Conservation (phyloP, 176 grass and related monocot species). For the Cenchrus fungigraminus region DNA sequence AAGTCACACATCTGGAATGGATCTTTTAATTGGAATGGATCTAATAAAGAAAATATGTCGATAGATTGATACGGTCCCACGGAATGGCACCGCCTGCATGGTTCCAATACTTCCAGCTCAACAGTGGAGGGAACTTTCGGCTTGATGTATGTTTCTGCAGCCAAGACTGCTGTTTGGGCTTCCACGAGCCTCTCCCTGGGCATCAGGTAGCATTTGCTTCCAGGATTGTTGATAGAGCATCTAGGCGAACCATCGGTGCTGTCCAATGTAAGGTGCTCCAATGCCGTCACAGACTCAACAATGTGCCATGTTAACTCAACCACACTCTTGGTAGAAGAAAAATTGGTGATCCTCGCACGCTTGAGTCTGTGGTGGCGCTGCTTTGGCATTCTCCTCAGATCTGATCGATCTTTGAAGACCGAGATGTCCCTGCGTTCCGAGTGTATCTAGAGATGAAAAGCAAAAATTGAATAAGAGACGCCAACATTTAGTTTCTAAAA, state of each 20-base stretch:
- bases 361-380: neutral
- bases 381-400: neutral
- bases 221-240: neutral
- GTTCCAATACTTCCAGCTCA: neutral
- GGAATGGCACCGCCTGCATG: neutral
- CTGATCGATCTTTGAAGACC: neutral
- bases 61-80: too few relatives aligned
- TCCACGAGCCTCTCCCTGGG: neutral
- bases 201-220: neutral
- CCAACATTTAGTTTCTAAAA: too few relatives aligned
- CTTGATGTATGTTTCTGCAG: neutral
- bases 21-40: too few relatives aligned
- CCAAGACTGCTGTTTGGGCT: neutral
- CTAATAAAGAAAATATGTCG: too few relatives aligned
- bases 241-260: neutral
- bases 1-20: too few relatives aligned
- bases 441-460: too few relatives aligned
- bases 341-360: neutral
- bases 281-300: neutral
- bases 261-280: conserved; percentile 3
- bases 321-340: neutral
- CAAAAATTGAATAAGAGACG: too few relatives aligned
- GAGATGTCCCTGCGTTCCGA: neutral
- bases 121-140: neutral
- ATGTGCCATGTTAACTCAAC: neutral